Evolutionary conservation across 345 rosid genomes (phyloP), one percentile per base, ranked within the genome.

Genomic region (Lepidium aucheri): DNA sequence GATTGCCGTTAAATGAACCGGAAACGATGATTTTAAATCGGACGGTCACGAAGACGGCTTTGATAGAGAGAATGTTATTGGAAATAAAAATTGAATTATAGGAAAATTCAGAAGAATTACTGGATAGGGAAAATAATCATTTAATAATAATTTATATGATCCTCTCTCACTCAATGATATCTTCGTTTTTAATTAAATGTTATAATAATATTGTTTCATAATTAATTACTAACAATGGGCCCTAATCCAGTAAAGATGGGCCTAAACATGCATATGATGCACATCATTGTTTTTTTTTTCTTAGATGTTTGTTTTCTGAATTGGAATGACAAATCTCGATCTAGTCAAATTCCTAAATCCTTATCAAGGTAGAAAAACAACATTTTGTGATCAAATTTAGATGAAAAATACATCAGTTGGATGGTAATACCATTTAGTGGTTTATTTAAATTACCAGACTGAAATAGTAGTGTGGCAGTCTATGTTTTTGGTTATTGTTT

Each of bases 1-100:
- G 62, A 53, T 14, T 33, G 72, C 67, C 72, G 76, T 73, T 71
- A 60, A 53, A 30, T 66, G 52, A 67, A 74, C 53, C 56, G 77
- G 73, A 56, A 18, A 53, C 68, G 68, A 30, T 44, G 61, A 41
- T 59, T 66, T 44, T 6, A 44, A 30, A 74, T 74, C 73, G 63
- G 73, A 67, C 73, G 68, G 73, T 74, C 63, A 34, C 3, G 26
- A 53, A 59, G 65, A 49, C 17, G 66, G 54, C 59, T 65, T 53
- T 56, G 33, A 44, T 47, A 12, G 52, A 51, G 55, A 42, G 62
- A 73, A 72, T 58, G 60, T 52, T 42, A 10, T 53, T 47, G 13
- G 14, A 24, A 45, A 45, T 17, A 9, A 36, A 35, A 45, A 62
- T 16, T 22, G 4, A 53, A 62, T 54, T 62, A 36, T 36, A 55